Base-by-base conservation (phyloP, 2,329 filamentous ascomycete species). In the Fusarium brevicatenulatum region DNA sequence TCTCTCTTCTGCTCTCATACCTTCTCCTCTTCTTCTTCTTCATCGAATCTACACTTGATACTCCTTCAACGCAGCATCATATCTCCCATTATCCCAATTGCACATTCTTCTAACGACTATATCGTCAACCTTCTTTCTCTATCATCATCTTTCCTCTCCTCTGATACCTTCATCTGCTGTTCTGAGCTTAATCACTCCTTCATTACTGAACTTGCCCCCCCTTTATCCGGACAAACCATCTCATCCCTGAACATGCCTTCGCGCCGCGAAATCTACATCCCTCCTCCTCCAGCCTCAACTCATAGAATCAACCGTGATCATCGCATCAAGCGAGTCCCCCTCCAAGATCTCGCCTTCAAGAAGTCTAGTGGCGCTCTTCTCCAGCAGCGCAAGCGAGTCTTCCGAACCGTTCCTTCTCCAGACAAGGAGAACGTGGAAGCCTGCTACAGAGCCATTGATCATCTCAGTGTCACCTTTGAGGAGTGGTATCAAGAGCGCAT, bases 341-440 rank as follows among this genome's bases (percentile, higher is more conserved):
- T 81, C 5, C 72, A 73, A 44, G 74, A 80, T 25, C 75, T 81
- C 40, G 64, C 75, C 37, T 67, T 78, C 34, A 72, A 75, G 6
- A 47, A 72, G 28, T 58, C 54, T 19, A 64, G 58, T 7, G 79
- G 79, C 32, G 53, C 54, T 34, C 65, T 80, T 44, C 63, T 71
- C 21, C 49, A 63, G 37, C 47, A 46, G 54, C 75, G 79, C 50
- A 59, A 65, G 46, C 73, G 73, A 40, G 71, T 71, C 11, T 60
- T 68, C 11, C 70, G 76, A 19, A 76, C 77, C 8, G 43, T 77
- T 23, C 78, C 80, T 32, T 75, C 77, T 7, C 32, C 53, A 30
- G 64, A 67, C 59, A 76, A 78, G 63, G 79, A 81, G 61, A 81
- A 81, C 28, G n/a, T 68, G 9, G 46, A 64, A 5, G 77, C 76